Evolutionary conservation across 371 early-diverging fungal genomes (phyloP), one percentile per base, ranked within the genome.

Genomic region (Syncephalastrum contaminatum): DNA sequence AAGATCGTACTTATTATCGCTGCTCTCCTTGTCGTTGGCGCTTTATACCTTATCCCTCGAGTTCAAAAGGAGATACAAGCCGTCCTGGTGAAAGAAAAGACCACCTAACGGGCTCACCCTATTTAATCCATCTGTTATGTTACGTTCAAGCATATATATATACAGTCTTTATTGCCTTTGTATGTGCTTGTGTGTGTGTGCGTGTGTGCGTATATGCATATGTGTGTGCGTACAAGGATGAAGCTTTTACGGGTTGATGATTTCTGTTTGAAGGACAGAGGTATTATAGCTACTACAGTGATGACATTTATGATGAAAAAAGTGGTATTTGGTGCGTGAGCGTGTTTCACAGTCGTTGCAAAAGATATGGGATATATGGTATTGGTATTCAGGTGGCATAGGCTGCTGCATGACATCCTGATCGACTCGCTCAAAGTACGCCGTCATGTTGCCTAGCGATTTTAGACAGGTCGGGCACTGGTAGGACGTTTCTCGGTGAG

Each of bases 381-480:
- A 74, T 41, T 77, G 80, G 76, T 94, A 96, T 64, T 98, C 96
- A 15, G 81, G 70, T 10, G 96, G 97, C 95, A 98, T 96, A 22
- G 75, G 75, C 61, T 95, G 92, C 44, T 83, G 74, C 4, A 77
- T 85, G 49, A 98, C 59, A 58, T 91, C 83, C 2, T 72, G 69
- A 60, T 97, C 98, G 18, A 98, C 86, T 21, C 87, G 84, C 24
- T 78, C 67, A 66, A 94, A 96, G 64, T 93, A 89, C 4, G 69
- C 74, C 4, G 83, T 72, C 87, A 93, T 94, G 63, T 98, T 88
- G 36, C 89, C 90, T 5, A 97, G 71, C 4, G 96, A 91, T 66
- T 96, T 95, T 53, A 87, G 83, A 67, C 99, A 99, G 2, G 94
- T 90, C 0, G 99, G 99, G 64, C 99, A 99, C 59, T 95, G 95